Evolutionary conservation across 2,329 filamentous ascomycete species (phyloP).

Genomic region (Ophiostoma himal-ulmi): DNA sequence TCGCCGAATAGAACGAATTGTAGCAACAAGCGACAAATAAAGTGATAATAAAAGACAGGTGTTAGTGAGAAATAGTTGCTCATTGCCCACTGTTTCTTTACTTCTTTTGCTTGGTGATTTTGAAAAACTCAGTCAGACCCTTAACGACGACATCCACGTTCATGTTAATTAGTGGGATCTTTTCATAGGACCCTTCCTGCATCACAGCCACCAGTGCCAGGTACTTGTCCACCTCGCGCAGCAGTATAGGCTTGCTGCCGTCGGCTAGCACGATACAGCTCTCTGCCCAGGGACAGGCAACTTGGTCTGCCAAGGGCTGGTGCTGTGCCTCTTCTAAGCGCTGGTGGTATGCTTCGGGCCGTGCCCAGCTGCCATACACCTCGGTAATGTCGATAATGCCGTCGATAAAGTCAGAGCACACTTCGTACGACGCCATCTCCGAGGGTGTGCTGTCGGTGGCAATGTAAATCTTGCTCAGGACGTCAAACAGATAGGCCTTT

Average conservation of each 20-base stretch:
- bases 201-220: constrained; percentile 79
- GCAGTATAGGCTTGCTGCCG: constrained; percentile 57
- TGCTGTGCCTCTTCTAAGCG: constrained; percentile 56
- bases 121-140: constrained; percentile 72
- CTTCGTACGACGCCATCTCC: constrained; percentile 94
- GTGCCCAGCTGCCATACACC: constrained; percentile 75
- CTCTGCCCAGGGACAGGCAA: constrained; percentile 60
- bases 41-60: not conserved
- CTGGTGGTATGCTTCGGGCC: constrained; percentile 50
- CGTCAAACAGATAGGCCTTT: constrained; percentile 97
- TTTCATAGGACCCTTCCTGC: constrained; percentile 77
- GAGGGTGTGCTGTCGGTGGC: constrained; percentile 90
- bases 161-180: constrained; percentile 79
- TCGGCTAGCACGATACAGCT: constrained; percentile 63
- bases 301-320: constrained; percentile 58
- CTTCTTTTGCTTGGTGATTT: constrained; percentile 56
- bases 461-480: constrained; percentile 97
- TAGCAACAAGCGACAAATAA: not conserved
- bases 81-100: constrained; percentile 1
- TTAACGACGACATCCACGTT: constrained; percentile 78
- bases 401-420: constrained; percentile 97
- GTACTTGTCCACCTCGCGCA: constrained; percentile 66
- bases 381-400: constrained; percentile 96
- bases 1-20: not conserved
- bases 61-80: not conserved